Evolutionary conservation across 2,329 filamentous ascomycete species (phyloP), one percentile per base, ranked within the genome.

Genomic region (Aspergillus pseudonomiae): DNA sequence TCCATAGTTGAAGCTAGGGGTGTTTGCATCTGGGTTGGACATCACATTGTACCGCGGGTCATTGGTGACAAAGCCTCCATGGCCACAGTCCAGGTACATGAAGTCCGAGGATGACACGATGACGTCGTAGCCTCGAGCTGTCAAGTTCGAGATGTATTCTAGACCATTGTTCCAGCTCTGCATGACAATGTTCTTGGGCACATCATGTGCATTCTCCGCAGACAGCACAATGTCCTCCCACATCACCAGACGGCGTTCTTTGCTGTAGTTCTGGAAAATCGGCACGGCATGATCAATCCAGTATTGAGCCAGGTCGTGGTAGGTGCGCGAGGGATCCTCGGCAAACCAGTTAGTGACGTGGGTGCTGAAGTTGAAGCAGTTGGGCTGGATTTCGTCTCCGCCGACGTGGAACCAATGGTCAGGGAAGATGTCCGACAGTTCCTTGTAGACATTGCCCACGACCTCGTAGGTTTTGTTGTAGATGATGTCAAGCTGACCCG

Each of bases 341-440:
- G 79, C 79, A 63, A 86, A 83, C 79, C 82, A 88, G 6, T 81
- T 75, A 4, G 76, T 78, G 43, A 83, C 82, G 16, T 80, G 73
- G 26, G 75, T 75, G 73, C 82, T 85, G 73, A 86, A 85, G 73
- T 87, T 87, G 79, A 85, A 87, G 78, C 85, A 88, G 67, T 81
- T 80, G 32, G 78, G 71, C 63, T 86, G 84, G 28, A 88, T 77
- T 71, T 86, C 84, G 66, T 87, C 85, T 32, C 79, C 84, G 39
- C 85, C 85, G 34, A 86, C 81, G 68, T 87, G 85, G 78, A 85
- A 86, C 76, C 82, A 83, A 64, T 83, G 72, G 66, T 86, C 84
- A 0, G 78, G 67, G 74, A 86, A 86, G 52, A 85, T 75, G 3
- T 65, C 65, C 3, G 83, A 83, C 9, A 86, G 71, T 67, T 86